Evolutionary conservation across 805 yeast species (phyloP).

Genomic region (Ascoidea asiatica): DNA sequence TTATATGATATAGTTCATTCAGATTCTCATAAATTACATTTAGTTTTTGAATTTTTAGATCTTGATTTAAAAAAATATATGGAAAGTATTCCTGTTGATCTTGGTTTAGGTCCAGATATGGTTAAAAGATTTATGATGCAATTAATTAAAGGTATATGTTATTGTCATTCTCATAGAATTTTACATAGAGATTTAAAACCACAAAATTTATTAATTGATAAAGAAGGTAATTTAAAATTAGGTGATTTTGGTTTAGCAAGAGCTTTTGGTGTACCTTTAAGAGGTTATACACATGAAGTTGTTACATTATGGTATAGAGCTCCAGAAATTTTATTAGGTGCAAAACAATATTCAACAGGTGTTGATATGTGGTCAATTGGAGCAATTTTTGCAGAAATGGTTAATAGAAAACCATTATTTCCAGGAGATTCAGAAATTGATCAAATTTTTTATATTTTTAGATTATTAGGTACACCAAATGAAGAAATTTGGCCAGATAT

Average conservation of each 20-base stretch:
- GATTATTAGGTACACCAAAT: constrained; percentile 87
- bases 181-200: constrained; percentile 95
- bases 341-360: constrained; percentile 94
- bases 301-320: constrained; percentile 97
- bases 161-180: constrained; percentile 90
- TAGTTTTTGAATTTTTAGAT: constrained; percentile 89
- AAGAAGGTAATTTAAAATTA: constrained; percentile 84
- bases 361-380: constrained; percentile 99
- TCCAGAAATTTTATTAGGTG: constrained; percentile 91
- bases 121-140: constrained; percentile 90
- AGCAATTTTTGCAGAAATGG: constrained; percentile 96
- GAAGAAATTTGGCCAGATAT: constrained; percentile 95
- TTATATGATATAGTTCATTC: constrained; percentile 91
- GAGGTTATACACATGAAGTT: constrained; percentile 96
- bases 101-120: constrained; percentile 77
- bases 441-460: constrained; percentile 86
- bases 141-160: constrained; percentile 77
- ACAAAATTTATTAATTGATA: constrained; percentile 86
- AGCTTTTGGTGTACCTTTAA: constrained; percentile 93
- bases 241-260: constrained; percentile 94
- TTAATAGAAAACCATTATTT: constrained; percentile 84
- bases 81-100: constrained; percentile 90
- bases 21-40: constrained; percentile 80
- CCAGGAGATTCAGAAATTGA: constrained; percentile 98
- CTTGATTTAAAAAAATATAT: constrained; percentile 91